Base-by-base conservation (phyloP, 768 basidiomycete genomes). In the Cantharellus anzutake region DNA sequence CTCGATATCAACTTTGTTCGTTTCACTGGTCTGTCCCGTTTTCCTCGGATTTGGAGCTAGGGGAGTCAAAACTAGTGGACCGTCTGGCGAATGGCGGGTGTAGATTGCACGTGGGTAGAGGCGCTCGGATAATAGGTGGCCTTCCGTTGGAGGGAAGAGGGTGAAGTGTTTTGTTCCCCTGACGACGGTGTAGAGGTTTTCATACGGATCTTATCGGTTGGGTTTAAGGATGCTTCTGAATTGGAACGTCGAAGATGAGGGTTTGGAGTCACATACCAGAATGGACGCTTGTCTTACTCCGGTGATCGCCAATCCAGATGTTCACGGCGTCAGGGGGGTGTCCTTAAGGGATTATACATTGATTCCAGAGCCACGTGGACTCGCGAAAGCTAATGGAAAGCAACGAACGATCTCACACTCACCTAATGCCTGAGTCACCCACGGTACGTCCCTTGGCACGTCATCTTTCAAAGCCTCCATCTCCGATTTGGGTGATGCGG, bases 151-250 rank as follows among this genome's bases (percentile, higher is more conserved):
- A 2, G 92, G 86, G 29, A 92, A 70, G 5, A 97, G 75, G 0
- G 83, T 83, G 66, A 97, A 96, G 42, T 83, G 80, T 66, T 96
- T 97, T 52, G 76, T 71, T 5, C 91, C 93, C 51, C 85, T 77
- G 57, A 92, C 72, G 39, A 97, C 88, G 3, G 83, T 80, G 70
- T 96, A 96, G 59, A 96, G 80, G 68, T 96, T 97, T 72, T 96
- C 92, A 64, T 92, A 96, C 0, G 89, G 90, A 69, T 86, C 86
- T 87, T 57, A 3, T 16, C n/a, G 42, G n/a, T 2, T 29, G 55
- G 14, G 34, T 34, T 29, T 34, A 35, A 39, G 48, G n/a, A 60
- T 4, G 20, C 20, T 5, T 35, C 39, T 57, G 5, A 40, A 42
- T 42, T 29, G 11, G 29, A 29, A 29, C 11, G 44, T 11, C 11